Base-by-base conservation (phyloP, 2,329 filamentous ascomycete species). In the Colletotrichum sp. region DNA sequence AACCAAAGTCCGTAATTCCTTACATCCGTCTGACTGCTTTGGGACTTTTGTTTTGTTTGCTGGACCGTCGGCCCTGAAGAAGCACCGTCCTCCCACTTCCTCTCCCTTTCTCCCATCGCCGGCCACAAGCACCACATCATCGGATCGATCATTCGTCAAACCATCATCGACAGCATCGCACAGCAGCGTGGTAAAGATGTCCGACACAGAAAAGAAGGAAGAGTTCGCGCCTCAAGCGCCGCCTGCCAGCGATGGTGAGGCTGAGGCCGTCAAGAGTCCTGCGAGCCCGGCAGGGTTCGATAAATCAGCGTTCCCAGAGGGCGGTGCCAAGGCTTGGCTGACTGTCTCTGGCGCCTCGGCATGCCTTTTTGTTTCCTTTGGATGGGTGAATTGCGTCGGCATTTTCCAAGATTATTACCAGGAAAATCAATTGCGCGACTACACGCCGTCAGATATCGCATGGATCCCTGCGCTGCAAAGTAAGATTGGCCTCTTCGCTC, bases 341-440 rank as follows among this genome's bases (percentile, higher is more conserved):
- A 30, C 60, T 15, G 67, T 75, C 30, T 26, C 67, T 30, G 72
- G 72, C 28, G 64, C 71, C 22, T 39, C 57, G 12, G 48, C 55
- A 3, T 59, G 34, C 16, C 32, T 60, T 6, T 60, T 75, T 16
- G 52, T 59, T 6, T 64, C 66, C 8, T 75, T 75, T 59, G 72
- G 72, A n/a, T 70, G 67, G 66, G 60, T 75, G n/a, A 75, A 71
- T 24, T 83, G 82, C 55, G 81, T 87, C n/a, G 90, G 90, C 12
- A 84, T 89, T 18, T 92, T 92, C 78, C 90, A 92, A 79, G 86
- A 88, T 22, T 91, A 92, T 80, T 93, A 92, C 78, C 83, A 91
- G 77, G 84, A 81, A 8, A 82, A 87, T 13, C 86, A 88, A 16
- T 82, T 93, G 5, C 81, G 78, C 5, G 63, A 84, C 3, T 90